A percentile compares a stretch with the other conserved stretches of the same genome.
phyloP scores from a whole-genome alignment of 768 basidiomycete species.

The Pseudohyphozyma bogoriensis region DNA sequence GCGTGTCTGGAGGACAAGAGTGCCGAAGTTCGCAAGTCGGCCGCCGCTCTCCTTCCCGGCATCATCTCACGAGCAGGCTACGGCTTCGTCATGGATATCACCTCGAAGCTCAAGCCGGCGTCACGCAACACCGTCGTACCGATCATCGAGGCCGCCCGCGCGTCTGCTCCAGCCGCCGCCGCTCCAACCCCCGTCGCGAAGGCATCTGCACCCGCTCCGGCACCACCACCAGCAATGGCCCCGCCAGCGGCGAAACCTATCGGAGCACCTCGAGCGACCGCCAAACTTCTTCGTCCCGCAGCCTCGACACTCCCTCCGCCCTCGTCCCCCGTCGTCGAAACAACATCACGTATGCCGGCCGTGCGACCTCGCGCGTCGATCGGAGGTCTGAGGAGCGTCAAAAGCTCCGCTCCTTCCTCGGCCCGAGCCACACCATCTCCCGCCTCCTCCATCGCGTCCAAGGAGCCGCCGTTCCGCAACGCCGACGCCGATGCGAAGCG shows the following conservation, averaged over 20 bases:
- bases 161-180: slow-evolving; percentile 41
- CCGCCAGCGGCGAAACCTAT: slow-evolving; percentile 37
- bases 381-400: too few species aligned
- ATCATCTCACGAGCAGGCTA: slow-evolving; percentile 67
- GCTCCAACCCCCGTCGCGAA: slow-evolving; percentile 26
- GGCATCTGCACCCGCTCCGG: background rate
- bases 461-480: slow-evolving; percentile 35
- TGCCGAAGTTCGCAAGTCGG: slow-evolving; percentile 82
- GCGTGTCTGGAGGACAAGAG: slow-evolving; percentile 80
- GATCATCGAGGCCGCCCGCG: slow-evolving; percentile 68
- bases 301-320: background rate
- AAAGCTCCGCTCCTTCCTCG: slow-evolving; percentile 22
- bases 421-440: slow-evolving; percentile 32
- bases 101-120: slow-evolving; percentile 79
- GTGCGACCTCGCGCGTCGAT: slow-evolving; percentile 13
- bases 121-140: slow-evolving; percentile 73
- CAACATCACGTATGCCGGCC: too few species aligned
- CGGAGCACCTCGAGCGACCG: slow-evolving; percentile 33
- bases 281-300: slow-evolving; percentile 28
- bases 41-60: slow-evolving; percentile 66
- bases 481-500: slow-evolving; percentile 28
- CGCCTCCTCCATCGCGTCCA: slow-evolving; percentile 28
- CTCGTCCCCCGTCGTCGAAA: slow-evolving; percentile 8
- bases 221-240: slow-evolving; percentile 27
- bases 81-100: slow-evolving; percentile 75